A percentile compares a stretch with the other conserved stretches of the same genome.
phyloP scores from a whole-genome alignment of 257 asterid species.

The Rubia yunnanensis region DNA sequence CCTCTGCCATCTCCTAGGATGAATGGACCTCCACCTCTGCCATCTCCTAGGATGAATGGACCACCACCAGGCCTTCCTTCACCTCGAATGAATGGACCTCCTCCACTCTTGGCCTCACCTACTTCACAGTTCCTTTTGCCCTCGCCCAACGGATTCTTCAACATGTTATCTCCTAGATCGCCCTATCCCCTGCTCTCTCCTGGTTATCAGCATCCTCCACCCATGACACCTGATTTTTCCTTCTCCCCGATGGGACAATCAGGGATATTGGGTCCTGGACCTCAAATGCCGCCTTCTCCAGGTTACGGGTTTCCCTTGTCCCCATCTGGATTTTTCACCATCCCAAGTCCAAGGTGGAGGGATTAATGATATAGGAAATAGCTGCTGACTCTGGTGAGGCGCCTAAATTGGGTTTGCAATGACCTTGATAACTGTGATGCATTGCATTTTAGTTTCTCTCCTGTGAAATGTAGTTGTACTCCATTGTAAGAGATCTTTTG shows the following conservation, averaged over 20 bases:
- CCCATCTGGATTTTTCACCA: constrained; percentile 66
- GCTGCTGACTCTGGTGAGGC: constrained; percentile 29
- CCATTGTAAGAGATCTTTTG: constrained; percentile 21
- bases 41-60: constrained; percentile 56
- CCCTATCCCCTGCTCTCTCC: constrained; percentile 83
- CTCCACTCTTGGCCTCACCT: constrained; percentile 67
- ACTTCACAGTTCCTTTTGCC: constrained; percentile 77
- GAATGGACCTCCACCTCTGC: constrained; percentile 41
- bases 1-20: constrained; percentile 43
- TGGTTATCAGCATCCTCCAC: constrained; percentile 60
- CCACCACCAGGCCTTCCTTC: constrained; percentile 45
- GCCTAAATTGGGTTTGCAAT: constrained; percentile 14
- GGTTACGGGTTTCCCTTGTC: constrained; percentile 83
- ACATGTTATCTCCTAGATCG: constrained; percentile 66
- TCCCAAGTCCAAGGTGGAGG: constrained; percentile 87
- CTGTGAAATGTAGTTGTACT: constrained; percentile 20
- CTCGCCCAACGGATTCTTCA: constrained; percentile 67
- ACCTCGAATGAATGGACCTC: constrained; percentile 49
- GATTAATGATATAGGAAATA: constrained; percentile 34
- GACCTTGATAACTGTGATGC: constrained; percentile 19
- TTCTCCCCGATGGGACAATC: constrained; percentile 58
- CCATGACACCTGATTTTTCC: constrained; percentile 66
- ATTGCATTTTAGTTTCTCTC: constrained; percentile 20
- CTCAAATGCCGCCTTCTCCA: constrained; percentile 78
- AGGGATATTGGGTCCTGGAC: constrained; percentile 75